These are phyloP conservation scores for Moricandia moricandioides DNA, from an alignment of 345 rosid species.

Conservation along the genomic window DNA sequence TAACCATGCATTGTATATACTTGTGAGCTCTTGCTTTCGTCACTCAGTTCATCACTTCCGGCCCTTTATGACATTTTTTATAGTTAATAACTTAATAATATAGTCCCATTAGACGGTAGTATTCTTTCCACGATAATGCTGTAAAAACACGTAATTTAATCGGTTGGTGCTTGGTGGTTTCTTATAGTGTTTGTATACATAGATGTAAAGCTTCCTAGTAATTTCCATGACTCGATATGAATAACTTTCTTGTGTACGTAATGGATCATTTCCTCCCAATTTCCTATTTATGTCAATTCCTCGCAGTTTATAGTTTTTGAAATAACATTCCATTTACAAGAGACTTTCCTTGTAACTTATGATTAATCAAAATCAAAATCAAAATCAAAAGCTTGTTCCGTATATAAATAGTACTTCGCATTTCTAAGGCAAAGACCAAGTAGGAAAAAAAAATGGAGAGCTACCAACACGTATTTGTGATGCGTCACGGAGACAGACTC, in stretches of 20 bases:
- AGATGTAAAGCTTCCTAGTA: conserved; percentile 3
- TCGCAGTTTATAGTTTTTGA: not conserved
- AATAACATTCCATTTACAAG: not conserved
- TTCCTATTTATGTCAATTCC: conserved; percentile 3
- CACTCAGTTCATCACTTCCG: conserved; percentile 4
- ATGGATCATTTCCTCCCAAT: not conserved
- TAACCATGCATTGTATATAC: not conserved
- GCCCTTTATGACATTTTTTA: not conserved
- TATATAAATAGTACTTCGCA: not conserved
- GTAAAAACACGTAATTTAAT: not conserved
- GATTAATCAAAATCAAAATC: no score
- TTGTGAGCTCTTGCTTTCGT: not conserved
- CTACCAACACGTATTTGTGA: conserved; percentile 62
- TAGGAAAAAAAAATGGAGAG: not conserved
- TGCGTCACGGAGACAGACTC: conserved; percentile 84
- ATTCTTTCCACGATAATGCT: not conserved
- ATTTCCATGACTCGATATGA: not conserved
- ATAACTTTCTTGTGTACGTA: not conserved
- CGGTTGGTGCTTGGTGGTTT: not conserved
- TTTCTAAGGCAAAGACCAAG: not conserved
- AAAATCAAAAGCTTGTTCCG: no score
- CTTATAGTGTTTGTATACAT: not conserved
- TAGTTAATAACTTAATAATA: not conserved
- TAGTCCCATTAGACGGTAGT: not conserved
- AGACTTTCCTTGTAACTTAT: not conserved